Base-by-base conservation (phyloP, 805 yeast genomes). In the Saccharomycopsis guyanensis region DNA sequence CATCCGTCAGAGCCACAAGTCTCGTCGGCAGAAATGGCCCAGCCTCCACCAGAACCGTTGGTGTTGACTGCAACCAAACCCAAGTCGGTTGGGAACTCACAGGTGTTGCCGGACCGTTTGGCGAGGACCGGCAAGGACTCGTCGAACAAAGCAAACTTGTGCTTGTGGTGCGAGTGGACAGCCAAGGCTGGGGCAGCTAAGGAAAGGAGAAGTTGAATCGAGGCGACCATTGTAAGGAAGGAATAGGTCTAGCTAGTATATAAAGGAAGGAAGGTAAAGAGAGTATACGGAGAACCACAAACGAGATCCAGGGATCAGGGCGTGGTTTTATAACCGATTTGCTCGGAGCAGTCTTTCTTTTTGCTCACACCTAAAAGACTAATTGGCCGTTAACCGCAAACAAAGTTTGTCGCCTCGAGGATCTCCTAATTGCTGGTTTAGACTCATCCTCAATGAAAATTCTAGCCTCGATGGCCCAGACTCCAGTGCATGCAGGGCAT, bases 1-100 rank as follows among this genome's bases (percentile, higher is more conserved):
- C 80, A 88, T 25, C 70, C 65, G n/a, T 93, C 95, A 22, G 82
- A 70, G 3, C 78, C 62, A 64, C 96, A 87, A 32, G 69, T 57
- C 57, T 80, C 82, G 62, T 84, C 93, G 42, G 77, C 78, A 55
- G 80, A 75, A 75, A 84, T 71, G 42, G 95, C 96, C 95, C 95
- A 88, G 20, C 96, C 96, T 42, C 72, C 88, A 56, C 82, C 83
- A 15, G 61, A 55, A 24, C 78, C 73, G 31, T 61, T 60, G 5
- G 71, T 66, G 43, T 86, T 79, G 42, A 86, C 82, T 2, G 80
- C 67, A 15, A 87, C 91, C 56, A 88, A 70, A 6, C 87, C 88
- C 22, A 69, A 69, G 55, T 73, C 68, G 20, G 71, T 53, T 31
- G 95, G 95, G 66, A 87, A 86, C 2, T 73, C 54, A 65, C 95